phyloP scores from a whole-genome alignment of 208 protist species.

The Naegleria gruberi region DNA sequence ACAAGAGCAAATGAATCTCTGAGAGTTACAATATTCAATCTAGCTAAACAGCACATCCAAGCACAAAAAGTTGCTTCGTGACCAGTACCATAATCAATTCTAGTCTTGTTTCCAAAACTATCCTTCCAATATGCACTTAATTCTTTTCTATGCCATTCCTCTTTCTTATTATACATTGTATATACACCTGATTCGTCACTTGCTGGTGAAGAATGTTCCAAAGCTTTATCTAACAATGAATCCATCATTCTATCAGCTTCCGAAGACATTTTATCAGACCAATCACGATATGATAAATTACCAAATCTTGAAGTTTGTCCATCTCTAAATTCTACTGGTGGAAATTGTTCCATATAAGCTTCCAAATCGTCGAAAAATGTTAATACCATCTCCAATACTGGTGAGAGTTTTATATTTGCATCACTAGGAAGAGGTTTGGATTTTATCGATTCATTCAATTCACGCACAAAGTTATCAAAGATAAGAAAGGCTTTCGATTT shows the following conservation, averaged over 20 bases:
- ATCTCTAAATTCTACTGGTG: background rate
- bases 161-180: background rate
- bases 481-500: conserved; percentile 2
- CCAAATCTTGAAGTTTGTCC: background rate
- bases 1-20: conserved; percentile 64
- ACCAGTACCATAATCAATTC: conserved; percentile 98
- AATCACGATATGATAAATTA: background rate
- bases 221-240: background rate
- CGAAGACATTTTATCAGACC: background rate
- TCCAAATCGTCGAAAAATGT: background rate
- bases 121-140: conserved; percentile 76
- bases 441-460: conserved; percentile 3
- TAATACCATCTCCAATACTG: background rate
- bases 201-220: background rate
- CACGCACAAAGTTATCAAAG: background rate
- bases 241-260: background rate
- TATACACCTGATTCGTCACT: background rate
- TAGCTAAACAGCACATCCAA: conserved; percentile 73
- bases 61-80: conserved; percentile 95
- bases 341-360: background rate
- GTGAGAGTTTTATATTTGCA: background rate
- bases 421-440: background rate
- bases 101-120: conserved; percentile 82
- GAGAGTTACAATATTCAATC: conserved; percentile 51
- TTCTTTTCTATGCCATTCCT: conserved; percentile 48